Evolutionary conservation across 306 rosid species (phyloP), one percentile per base, ranked within the genome.

Genomic region (Biancaea sappan): DNA sequence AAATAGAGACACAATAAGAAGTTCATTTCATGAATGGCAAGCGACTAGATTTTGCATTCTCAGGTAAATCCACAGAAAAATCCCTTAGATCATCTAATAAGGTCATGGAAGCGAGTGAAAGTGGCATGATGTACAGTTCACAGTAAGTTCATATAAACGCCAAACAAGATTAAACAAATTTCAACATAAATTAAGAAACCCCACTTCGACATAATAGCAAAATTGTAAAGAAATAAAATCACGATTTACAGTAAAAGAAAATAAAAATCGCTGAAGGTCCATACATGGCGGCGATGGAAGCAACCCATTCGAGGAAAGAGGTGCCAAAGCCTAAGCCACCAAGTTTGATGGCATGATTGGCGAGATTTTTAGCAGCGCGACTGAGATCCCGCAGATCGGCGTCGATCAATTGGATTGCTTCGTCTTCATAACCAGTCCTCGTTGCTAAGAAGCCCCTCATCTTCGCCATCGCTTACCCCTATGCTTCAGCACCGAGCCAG

Each of bases 231-330:
- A 38, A 43, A 11, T 19, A 41, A 13, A 10, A 29, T n/a, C n/a
- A n/a, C 16, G n/a, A 15, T 11, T 10, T 12, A n/a, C 14, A 22
- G 35, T 28, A 16, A 2, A 18, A 34, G 43, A 3, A 35, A 56
- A 24, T 6, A 7, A 21, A 15, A 43, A 8, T 11, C 6, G 47
- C 21, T 0, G 67, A 35, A 53, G n/a, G 40, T 35, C 8, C 5
- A 16, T 81, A 91, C 97, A 94, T 91, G 50, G 98, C 97, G 76
- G 92, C 83, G 76, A 91, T 38, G 9, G 89, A 74, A 78, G 97
- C 94, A 56, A 94, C 25, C 80, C 92, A 88, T 57, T 87, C 81
- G 28, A 94, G 89, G 43, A 94, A 76, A 26, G 91, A 31, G 51
- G 89, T 79, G 47, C 87, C 91, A 34, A 91, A 85, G 71, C 96